Evolutionary conservation across 176 grass and related monocot species (phyloP).

Genomic region (Eragrostis curvula): DNA sequence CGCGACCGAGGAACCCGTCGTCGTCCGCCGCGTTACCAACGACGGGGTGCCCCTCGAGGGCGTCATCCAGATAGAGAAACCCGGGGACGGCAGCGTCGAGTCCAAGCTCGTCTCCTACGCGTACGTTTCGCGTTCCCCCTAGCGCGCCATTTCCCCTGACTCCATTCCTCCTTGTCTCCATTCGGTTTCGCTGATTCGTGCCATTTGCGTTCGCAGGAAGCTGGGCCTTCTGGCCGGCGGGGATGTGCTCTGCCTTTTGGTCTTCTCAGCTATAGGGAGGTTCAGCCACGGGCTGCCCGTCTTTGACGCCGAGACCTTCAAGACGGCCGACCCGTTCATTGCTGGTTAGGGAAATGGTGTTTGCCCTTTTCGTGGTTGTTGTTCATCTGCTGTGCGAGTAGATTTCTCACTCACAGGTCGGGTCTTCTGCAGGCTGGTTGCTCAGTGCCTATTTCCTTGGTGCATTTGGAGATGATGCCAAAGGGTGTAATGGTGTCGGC

Average conservation of each 20-base stretch:
- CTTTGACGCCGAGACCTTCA: conserved; percentile 74
- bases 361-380: background rate
- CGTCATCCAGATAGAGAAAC: conserved; percentile 81
- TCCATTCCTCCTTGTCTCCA: background rate
- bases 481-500: conserved; percentile 71
- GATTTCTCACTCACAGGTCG: conserved; percentile 11
- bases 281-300: conserved; percentile 86
- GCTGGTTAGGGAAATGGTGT: conserved; percentile 55
- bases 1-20: conserved; percentile 42
- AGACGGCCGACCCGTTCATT: conserved; percentile 85
- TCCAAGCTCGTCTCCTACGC: conserved; percentile 82
- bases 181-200: conserved; percentile 18
- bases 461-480: conserved; percentile 84
- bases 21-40: conserved; percentile 52
- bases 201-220: conserved; percentile 51
- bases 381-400: background rate
- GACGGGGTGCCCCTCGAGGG: conserved; percentile 79
- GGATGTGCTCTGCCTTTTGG: conserved; percentile 80
- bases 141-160: background rate
- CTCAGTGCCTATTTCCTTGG: conserved; percentile 85
- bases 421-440: conserved; percentile 73
- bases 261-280: conserved; percentile 85
- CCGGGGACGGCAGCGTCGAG: conserved; percentile 35
- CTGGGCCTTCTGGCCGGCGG: conserved; percentile 75
- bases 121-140: conserved; percentile 29